Evolutionary conservation across 345 rosid species (phyloP).

Genomic region (Ailanthus altissimus): DNA sequence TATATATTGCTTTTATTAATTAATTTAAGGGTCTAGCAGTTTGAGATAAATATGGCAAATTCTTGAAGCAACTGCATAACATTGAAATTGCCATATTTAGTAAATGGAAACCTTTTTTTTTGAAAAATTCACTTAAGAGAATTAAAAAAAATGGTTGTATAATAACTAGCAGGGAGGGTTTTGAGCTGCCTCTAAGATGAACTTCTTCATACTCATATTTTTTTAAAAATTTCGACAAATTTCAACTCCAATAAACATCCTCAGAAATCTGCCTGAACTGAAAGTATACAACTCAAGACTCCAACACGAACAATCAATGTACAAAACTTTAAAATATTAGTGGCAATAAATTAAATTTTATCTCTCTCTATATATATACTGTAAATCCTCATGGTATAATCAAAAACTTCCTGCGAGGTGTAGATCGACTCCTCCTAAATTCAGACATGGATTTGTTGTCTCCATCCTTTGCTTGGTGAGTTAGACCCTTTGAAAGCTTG

Average conservation of each 20-base stretch:
- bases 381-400: slow-evolving; percentile 41
- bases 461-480: slow-evolving; percentile 47
- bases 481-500: slow-evolving; percentile 40
- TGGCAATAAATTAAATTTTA: not conserved
- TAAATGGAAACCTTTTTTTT: not conserved
- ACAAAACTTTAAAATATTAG: slow-evolving; percentile 24
- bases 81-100: not conserved
- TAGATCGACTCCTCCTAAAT: slow-evolving; percentile 71
- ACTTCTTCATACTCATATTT: not conserved
- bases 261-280: slow-evolving; percentile 4
- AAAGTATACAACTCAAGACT: slow-evolving; percentile 2
- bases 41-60: slow-evolving; percentile 16
- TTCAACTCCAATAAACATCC: slow-evolving; percentile 7
- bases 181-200: not conserved
- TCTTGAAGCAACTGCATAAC: not conserved
- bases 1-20: slow-evolving; percentile 3
- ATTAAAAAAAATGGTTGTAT: not conserved
- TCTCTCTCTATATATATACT: not conserved
- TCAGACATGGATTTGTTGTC: slow-evolving; percentile 48
- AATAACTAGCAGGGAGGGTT: not conserved
- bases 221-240: not conserved
- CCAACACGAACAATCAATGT: slow-evolving; percentile 29
- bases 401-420: slow-evolving; percentile 64
- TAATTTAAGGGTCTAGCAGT: not conserved
- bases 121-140: not conserved